These are phyloP conservation scores for Malus hybrid DNA, from an alignment of 331 rosid species.

Conservation along the genomic window DNA sequence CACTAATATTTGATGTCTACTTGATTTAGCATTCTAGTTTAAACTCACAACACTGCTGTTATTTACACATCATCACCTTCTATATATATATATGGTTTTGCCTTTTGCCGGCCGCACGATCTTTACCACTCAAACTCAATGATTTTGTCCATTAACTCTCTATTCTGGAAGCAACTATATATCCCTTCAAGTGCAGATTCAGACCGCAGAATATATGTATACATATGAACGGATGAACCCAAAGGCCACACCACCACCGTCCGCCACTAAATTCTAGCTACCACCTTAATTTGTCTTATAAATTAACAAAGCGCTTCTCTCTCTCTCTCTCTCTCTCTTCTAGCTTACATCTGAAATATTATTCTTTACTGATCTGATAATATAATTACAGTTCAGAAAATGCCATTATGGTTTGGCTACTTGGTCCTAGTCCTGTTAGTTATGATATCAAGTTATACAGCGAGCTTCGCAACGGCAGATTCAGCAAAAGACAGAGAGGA, in stretches of 20 bases:
- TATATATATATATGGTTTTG: background rate
- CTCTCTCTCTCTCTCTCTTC: background rate
- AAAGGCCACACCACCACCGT: background rate
- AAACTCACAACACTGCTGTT: background rate
- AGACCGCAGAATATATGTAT: background rate
- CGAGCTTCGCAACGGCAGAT: slow-evolving; percentile 20
- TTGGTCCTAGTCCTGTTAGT: slow-evolving; percentile 13
- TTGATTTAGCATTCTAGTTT: background rate
- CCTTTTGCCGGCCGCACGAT: background rate
- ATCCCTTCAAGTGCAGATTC: background rate
- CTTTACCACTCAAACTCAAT: background rate
- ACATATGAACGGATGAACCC: background rate
- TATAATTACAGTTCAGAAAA: background rate
- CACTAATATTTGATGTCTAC: background rate
- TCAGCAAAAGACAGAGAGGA: slow-evolving; percentile 46
- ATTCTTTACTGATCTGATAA: too few species aligned
- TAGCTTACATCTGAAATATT: background rate
- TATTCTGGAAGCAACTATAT: background rate
- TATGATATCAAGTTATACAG: background rate
- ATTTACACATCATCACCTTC: background rate
- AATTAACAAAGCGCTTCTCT: background rate
- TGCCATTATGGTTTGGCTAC: background rate
- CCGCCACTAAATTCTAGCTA: background rate
- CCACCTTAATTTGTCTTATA: background rate
- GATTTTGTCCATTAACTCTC: background rate